These are phyloP conservation scores for Globisporangium cederbergense DNA, from an alignment of 352 stramenopile species.

Conservation along the genomic window DNA sequence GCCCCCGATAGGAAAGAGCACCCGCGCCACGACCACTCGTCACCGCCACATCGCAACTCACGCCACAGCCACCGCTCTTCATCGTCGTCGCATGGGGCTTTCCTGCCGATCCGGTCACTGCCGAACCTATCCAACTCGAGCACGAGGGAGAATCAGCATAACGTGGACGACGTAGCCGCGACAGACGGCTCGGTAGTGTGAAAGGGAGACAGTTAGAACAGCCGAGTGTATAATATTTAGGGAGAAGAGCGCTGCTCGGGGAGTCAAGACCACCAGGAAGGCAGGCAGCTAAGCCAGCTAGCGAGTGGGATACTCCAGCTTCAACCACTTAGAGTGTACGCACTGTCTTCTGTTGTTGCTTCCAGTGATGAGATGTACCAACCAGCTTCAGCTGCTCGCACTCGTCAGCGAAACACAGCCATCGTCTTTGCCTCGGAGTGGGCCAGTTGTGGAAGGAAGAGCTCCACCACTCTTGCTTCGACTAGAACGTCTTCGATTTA, in stretches of 20 bases:
- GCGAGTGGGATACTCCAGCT: too few species aligned
- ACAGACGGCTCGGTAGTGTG: not conserved
- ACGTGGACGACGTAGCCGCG: not conserved
- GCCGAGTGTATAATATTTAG: not conserved
- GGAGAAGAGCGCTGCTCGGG: not conserved
- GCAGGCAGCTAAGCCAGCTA: too few species aligned
- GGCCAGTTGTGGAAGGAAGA: too few species aligned
- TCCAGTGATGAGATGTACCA: too few species aligned
- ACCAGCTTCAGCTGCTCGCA: too few species aligned
- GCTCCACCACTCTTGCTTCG: too few species aligned
- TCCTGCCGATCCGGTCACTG: slow-evolving; percentile 1
- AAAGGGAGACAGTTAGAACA: not conserved
- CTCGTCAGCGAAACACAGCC: too few species aligned
- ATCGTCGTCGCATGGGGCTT: not conserved
- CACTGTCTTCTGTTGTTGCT: too few species aligned
- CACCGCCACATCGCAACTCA: slow-evolving; percentile 9
- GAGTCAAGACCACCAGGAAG: too few species aligned
- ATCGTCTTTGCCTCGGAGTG: too few species aligned
- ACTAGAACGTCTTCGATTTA: too few species aligned
- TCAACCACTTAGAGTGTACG: too few species aligned
- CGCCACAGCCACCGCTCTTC: slow-evolving; percentile 12
- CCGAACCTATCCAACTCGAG: slow-evolving; percentile 5
- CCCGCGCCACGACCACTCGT: slow-evolving; percentile 4
- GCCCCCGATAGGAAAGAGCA: slow-evolving; percentile 10
- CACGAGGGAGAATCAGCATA: not conserved